These are phyloP conservation scores for Cytospora piceae DNA, from an alignment of 2,329 filamentous ascomycete species.

Conservation along the genomic window DNA sequence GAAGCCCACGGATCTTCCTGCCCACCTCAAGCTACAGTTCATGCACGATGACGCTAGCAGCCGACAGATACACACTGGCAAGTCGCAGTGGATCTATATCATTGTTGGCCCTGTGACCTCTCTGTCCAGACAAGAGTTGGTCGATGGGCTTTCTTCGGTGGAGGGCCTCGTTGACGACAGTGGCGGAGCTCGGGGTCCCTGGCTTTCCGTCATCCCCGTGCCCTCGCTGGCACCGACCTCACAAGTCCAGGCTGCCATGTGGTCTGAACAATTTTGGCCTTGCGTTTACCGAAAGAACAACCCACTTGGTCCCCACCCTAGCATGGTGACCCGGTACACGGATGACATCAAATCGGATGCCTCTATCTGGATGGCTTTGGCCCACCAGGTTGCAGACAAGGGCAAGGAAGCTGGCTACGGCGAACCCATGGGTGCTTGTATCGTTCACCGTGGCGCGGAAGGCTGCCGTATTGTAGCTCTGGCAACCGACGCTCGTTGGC, in stretches of 20 bases:
- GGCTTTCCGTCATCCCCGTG: constrained; percentile 67
- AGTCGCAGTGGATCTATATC: constrained; percentile 64
- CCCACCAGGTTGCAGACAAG: constrained; percentile 65
- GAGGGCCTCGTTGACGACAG: constrained; percentile 51
- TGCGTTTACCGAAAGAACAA: constrained; percentile 86
- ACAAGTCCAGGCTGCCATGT: constrained; percentile 72
- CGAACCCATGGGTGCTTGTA: constrained; percentile 72
- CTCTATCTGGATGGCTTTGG: constrained; percentile 69
- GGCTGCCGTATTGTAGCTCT: constrained; percentile 66
- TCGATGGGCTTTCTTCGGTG: constrained; percentile 49
- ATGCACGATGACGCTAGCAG: constrained; percentile 62
- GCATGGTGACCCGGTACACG: constrained; percentile 70
- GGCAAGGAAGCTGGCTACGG: constrained; percentile 63
- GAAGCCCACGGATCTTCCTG: constrained; percentile 69
- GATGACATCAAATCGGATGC: constrained; percentile 69
- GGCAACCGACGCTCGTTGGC: constrained; percentile 76
- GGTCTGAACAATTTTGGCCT: constrained; percentile 81
- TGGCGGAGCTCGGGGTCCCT: constrained; percentile 44
- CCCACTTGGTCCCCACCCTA: constrained; percentile 81
- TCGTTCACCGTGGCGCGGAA: constrained; percentile 65
- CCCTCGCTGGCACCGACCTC: constrained; percentile 77
- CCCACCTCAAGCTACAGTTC: constrained; percentile 64
- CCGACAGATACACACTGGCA: constrained; percentile 61
- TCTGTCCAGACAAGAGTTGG: constrained; percentile 58
- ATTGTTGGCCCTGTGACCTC: constrained; percentile 56